Evolutionary conservation across 345 rosid genomes (phyloP).

Genomic region (Rhodomyrtus tomentosa): DNA sequence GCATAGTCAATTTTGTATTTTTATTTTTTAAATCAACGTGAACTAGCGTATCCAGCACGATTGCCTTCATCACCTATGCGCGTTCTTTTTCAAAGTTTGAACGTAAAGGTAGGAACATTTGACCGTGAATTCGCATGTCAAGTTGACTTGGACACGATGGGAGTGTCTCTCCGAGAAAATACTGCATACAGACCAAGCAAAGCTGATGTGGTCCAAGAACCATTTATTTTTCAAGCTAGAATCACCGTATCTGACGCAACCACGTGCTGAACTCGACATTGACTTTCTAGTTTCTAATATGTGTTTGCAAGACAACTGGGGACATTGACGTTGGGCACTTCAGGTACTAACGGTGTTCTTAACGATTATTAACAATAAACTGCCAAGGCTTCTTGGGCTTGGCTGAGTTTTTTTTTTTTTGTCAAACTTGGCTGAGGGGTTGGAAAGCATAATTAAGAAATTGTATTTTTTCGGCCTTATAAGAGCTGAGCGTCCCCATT

Average conservation of each 20-base stretch:
- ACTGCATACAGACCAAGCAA: too few relatives aligned
- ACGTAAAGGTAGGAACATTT: neutral
- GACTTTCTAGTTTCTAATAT: neutral
- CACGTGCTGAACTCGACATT: neutral
- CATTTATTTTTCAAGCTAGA: too few relatives aligned
- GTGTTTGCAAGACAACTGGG: neutral
- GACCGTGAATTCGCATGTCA: neutral
- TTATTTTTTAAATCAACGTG: neutral
- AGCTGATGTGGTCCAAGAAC: too few relatives aligned
- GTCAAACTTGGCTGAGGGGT: too few relatives aligned
- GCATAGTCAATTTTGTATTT: neutral
- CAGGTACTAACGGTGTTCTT: neutral
- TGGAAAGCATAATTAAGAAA: too few relatives aligned
- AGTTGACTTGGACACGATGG: neutral
- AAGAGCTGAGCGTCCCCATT: too few relatives aligned
- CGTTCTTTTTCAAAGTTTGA: neutral
- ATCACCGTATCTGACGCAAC: neutral
- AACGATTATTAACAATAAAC: neutral
- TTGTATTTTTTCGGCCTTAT: too few relatives aligned
- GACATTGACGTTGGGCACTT: neutral
- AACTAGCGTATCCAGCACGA: neutral
- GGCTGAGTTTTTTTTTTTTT: too few relatives aligned
- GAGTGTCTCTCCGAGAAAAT: too few relatives aligned
- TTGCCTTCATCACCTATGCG: neutral
- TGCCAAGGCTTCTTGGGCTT: neutral